Evolutionary conservation across 495 filamentous ascomycete species (phyloP), one percentile per base, ranked within the genome.

Genomic region (Immersiella caudata): DNA sequence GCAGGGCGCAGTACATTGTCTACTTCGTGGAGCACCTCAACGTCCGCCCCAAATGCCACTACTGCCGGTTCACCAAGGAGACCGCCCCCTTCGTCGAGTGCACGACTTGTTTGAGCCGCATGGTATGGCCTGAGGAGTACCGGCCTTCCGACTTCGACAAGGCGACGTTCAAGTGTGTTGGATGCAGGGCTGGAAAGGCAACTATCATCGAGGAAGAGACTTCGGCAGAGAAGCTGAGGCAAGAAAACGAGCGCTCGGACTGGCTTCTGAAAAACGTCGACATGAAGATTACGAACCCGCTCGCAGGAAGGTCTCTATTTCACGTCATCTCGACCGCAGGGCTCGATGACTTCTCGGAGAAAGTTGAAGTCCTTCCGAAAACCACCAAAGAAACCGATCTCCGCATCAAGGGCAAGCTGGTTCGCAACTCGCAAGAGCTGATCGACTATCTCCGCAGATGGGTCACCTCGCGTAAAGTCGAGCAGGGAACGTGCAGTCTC

Each of bases 1-100:
- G 82, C 69, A 71, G 80, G 3, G 81, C 76, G 1, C 82, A 84
- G 69, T 84, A 83, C 67, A 74, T 83, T 8, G 77, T 83, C 24
- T 84, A 83, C 69, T 60, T 76, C 60, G 55, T 69, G 1, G 73
- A 79, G 14, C 65, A 65, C 16, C 70, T 82, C 40, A 75, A 74
- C 11, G 77, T 80, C 18, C 75, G 76, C 6, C 67, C 82, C 18
- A 83, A 84, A 65, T 83, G 82, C 66, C 70, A 79, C 67, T 83
- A 80, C 69, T 84, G 80, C 68, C 76, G 81, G 16, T 60, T 64
- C 35, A 71, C 69, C 24, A 54, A 20, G 11, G 26, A 35, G 26
- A 2, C 25, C 12, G 73, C 73, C 1, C 78, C 76, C 0, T 67
- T 62, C 24, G 72, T 83, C 4, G 75, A 79, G 35, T 84, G 81